Evolutionary conservation across 345 rosid species (phyloP).

Genomic region (Eucalyptus pumila): DNA sequence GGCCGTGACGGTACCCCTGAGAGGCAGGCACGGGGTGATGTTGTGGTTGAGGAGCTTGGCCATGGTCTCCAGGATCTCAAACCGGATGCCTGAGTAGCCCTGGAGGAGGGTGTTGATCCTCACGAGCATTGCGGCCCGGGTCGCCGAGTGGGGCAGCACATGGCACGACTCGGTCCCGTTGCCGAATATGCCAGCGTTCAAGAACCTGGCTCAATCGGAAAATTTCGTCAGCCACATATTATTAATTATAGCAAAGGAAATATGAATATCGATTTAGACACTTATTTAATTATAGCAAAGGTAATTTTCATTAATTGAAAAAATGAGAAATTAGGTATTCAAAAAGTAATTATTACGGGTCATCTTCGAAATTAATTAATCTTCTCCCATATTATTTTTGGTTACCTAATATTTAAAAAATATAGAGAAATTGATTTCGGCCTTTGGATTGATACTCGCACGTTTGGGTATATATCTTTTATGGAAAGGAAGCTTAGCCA

Average conservation of each 20-base stretch:
- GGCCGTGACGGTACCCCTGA: constrained; percentile 62
- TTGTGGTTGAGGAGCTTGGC: constrained; percentile 45
- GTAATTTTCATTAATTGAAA: neutral
- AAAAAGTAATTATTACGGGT: neutral
- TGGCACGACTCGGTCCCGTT: constrained; percentile 44
- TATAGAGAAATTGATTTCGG: neutral
- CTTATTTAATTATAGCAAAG: neutral
- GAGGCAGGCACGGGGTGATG: constrained; percentile 68
- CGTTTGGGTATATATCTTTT: neutral
- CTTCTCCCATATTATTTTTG: neutral
- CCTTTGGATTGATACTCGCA: neutral
- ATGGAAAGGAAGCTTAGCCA: neutral
- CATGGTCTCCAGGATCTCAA: constrained; percentile 62
- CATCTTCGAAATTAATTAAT: neutral
- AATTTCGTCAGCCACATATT: neutral
- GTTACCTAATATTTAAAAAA: neutral
- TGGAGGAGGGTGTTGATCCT: constrained; percentile 69
- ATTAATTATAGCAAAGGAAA: neutral
- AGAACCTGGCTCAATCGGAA: constrained; percentile 11
- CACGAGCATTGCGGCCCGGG: constrained; percentile 73
- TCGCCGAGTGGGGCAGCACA: constrained; percentile 42
- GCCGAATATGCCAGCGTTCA: constrained; percentile 64
- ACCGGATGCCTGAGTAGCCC: constrained; percentile 67
- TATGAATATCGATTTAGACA: neutral
- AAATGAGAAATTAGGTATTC: neutral